Evolutionary conservation across 257 asterid species (phyloP).

Genomic region (Solanum habrochaites): DNA sequence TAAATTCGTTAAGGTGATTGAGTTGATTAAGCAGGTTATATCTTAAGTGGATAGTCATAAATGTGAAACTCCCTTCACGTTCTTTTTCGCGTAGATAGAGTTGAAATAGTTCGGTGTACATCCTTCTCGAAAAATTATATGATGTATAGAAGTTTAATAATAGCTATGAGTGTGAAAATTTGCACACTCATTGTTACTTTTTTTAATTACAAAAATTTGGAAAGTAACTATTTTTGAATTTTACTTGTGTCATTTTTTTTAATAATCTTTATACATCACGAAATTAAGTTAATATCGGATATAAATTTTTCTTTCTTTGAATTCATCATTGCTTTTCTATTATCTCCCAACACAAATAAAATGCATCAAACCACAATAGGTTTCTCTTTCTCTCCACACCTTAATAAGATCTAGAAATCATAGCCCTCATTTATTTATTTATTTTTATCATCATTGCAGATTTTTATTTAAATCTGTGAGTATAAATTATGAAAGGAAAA

Average conservation of each 20-base stretch:
- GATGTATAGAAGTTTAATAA: no score
- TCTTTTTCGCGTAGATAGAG: fast-evolving
- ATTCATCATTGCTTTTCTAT: neutral
- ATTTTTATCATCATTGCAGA: neutral
- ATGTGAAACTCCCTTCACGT: no score
- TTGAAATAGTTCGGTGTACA: fast-evolving
- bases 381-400: neutral
- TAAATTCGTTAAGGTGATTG: no score
- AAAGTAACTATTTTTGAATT: neutral
- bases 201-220: neutral
- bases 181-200: neutral
- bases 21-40: no score
- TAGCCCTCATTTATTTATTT: neutral
- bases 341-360: neutral
- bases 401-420: neutral
- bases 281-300: neutral
- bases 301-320: neutral
- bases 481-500: neutral
- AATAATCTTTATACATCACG: neutral
- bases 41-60: no score
- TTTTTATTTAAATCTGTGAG: neutral
- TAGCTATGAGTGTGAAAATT: no score
- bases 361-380: neutral
- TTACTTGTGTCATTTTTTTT: fast-evolving
- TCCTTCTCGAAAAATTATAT: no score